Evolutionary conservation across 2,329 filamentous ascomycete species (phyloP).

Genomic region (Epichloe elymi): DNA sequence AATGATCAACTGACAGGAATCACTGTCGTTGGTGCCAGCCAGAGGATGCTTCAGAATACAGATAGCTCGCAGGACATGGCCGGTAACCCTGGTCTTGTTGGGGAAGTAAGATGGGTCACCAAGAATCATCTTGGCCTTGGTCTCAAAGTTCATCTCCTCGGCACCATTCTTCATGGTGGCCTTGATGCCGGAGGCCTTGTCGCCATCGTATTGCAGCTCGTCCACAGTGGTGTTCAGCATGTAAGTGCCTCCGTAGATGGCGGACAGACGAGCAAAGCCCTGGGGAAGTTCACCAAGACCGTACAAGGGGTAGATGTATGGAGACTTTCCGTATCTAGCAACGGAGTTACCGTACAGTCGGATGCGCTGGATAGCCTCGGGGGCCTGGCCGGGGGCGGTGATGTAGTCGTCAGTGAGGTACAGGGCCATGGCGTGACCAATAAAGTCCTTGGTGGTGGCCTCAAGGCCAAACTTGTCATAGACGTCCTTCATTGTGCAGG

Average conservation of each 20-base stretch:
- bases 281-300: conserved; percentile 94
- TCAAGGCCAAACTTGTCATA: conserved; percentile 97
- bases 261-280: conserved; percentile 90
- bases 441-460: conserved; percentile 78
- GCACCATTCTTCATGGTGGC: conserved; percentile 79
- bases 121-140: conserved; percentile 90
- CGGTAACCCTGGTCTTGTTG: conserved; percentile 72
- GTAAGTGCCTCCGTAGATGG: conserved; percentile 97
- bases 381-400: conserved; percentile 55
- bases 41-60: conserved; percentile 95
- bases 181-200: conserved; percentile 89
- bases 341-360: conserved; percentile 96
- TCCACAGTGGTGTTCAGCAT: conserved; percentile 96
- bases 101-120: conserved; percentile 97
- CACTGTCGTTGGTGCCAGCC: conserved; percentile 73
- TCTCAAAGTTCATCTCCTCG: conserved; percentile 89
- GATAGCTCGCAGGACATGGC: conserved; percentile 89
- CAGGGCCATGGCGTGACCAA: conserved; percentile 96
- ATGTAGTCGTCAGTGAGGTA: conserved; percentile 88
- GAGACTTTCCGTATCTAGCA: conserved; percentile 92
- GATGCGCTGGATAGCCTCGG: conserved; percentile 83
- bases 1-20: conserved; percentile 92
- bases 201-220: conserved; percentile 72
- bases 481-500: conserved; percentile 90
- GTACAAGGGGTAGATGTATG: conserved; percentile 98